Conservation (phyloP, 169 alveolate genomes). For the Eimeria tenella region DNA sequence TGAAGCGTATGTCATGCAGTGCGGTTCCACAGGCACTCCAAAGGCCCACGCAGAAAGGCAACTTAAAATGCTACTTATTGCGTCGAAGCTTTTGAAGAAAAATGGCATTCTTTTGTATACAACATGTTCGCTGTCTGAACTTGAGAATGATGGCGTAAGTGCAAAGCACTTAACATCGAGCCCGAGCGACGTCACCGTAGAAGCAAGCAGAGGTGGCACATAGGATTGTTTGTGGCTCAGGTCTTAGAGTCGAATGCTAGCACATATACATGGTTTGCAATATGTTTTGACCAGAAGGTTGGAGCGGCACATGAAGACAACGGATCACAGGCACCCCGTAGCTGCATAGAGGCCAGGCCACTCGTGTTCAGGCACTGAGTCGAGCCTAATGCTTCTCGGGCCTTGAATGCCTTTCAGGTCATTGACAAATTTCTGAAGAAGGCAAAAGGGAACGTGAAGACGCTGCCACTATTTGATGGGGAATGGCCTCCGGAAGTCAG, state of each 20-base stretch:
- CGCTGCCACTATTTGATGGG: slow-evolving; percentile 54
- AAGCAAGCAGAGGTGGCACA: no score
- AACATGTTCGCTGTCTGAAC: slow-evolving; percentile 82
- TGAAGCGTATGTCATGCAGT: not conserved
- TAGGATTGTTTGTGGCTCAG: no score
- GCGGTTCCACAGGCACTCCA: slow-evolving; percentile 75
- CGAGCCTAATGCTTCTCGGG: not conserved
- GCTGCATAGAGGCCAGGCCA: no score
- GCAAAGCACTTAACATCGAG: not conserved
- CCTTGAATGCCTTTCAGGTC: slow-evolving; percentile 11
- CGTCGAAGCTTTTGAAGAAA: slow-evolving; percentile 70
- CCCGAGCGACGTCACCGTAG: no score
- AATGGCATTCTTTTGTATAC: slow-evolving; percentile 81
- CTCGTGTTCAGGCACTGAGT: not conserved
- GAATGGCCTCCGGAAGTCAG: slow-evolving; percentile 71
- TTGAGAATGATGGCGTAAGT: slow-evolving; percentile 81
- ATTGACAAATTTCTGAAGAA: slow-evolving; percentile 58
- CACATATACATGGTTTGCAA: no score
- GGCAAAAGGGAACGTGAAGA: slow-evolving; percentile 18
- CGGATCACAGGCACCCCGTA: no score
- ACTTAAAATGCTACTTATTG: slow-evolving; percentile 70
- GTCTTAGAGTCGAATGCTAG: no score
- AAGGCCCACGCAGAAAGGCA: slow-evolving; percentile 82
- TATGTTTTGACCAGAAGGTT: no score
- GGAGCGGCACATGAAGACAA: no score